Base-by-base conservation (phyloP, 1,284 basidiomycete species). In the Phlebopus sp. region DNA sequence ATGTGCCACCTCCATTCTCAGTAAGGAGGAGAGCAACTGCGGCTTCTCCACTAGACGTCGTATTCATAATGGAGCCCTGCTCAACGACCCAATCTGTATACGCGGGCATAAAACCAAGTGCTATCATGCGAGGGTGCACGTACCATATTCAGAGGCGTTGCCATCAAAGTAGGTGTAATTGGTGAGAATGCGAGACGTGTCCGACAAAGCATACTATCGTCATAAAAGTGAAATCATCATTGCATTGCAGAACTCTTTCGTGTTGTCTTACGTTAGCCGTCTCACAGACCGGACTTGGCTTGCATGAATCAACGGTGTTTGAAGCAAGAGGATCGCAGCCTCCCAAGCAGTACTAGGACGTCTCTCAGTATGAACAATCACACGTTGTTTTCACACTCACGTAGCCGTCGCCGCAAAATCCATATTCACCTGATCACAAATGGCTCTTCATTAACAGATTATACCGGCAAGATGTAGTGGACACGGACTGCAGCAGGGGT, bases 261-360 rank as follows among this genome's bases (percentile, higher is more conserved):
- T 0, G 4, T 18, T 25, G 11, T 64, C 77, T 51, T 59, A 87
- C 83, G 21, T 76, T 78, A n/a, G 70, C 70, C 59, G 73, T 75
- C 58, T 82, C 59, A 68, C 90, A 92, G 23, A 90, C 67, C 0
- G 91, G 89, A 37, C 76, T 76, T 0, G 89, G 87, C 44, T 66
- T 68, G 69, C 91, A 93, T 0, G 88, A 89, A 43, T 68, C 68
- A 32, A 85, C 68, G 4, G 75, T 62, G 59, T 81, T 64, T 1
- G 89, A 92, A 32, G 74, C 67, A 37, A 90, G 73, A 8, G 90
- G 88, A 59, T 92, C 81, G 68, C 91, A 93, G 9, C 90, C 90
- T 37, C 86, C 87, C 23, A 90, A 70, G 59, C 90, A 92, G 66
- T 82, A 90, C 81, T 86, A 56, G 21, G 25, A 17, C 21, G 23